Evolutionary conservation across 257 asterid species (phyloP).

Genomic region (Solanum sitiens): DNA sequence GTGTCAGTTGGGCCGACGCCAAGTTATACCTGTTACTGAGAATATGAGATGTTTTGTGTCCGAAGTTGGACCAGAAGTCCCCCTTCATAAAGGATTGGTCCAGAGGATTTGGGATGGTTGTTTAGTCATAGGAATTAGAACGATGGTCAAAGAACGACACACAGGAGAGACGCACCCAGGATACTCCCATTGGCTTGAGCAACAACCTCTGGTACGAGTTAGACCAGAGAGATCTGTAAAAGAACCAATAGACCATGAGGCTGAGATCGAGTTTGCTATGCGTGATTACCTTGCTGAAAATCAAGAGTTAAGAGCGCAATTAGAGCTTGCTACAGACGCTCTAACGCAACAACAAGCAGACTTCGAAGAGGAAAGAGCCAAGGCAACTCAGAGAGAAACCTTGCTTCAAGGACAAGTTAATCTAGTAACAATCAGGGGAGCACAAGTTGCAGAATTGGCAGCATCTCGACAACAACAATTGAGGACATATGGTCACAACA

Average conservation of each 20-base stretch:
- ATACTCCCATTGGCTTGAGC: neutral
- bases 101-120: neutral
- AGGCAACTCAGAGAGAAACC: neutral
- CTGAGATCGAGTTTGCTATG: neutral
- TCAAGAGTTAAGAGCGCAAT: no score
- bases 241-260: neutral
- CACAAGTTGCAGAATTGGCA: no score
- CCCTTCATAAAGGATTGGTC: neutral
- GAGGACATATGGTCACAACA: no score
- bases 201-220: neutral
- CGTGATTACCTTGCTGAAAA: neutral
- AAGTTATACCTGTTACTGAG: neutral
- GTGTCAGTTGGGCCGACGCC: neutral
- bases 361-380: neutral
- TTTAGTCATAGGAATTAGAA: no score
- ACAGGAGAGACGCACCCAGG: accelerated
- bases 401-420: neutral
- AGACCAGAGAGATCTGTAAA: neutral
- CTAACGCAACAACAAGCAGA: neutral
- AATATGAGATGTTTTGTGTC: neutral
- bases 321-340: no score
- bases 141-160: neutral
- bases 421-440: no score
- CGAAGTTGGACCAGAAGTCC: neutral
- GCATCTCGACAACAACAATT: no score